Conservation (phyloP, 2,329 filamentous ascomycete species). For the Cladosporium sp. region DNA sequence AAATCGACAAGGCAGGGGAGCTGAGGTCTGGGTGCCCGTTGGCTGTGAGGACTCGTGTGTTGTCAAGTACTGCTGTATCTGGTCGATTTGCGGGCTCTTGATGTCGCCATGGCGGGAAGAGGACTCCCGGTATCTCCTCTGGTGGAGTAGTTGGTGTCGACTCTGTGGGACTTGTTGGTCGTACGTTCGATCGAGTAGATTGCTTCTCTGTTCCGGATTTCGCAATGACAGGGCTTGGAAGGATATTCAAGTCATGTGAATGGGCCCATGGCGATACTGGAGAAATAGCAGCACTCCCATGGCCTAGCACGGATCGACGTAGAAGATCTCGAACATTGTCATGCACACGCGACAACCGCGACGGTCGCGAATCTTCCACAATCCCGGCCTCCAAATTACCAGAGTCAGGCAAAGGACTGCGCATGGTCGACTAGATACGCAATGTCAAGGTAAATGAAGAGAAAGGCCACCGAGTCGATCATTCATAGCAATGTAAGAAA, state of each 20-base stretch:
- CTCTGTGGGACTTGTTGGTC: slow-evolving; percentile 12
- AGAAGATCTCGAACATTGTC: slow-evolving; percentile 32
- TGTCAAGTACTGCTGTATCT: slow-evolving; percentile 7
- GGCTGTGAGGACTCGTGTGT: slow-evolving; percentile 25
- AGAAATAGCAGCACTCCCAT: slow-evolving; percentile 6
- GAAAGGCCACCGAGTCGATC: neutral
- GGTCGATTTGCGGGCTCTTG: slow-evolving; percentile 17
- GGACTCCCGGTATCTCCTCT: slow-evolving; percentile 14
- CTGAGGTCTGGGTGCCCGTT: slow-evolving; percentile 30
- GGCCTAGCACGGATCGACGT: slow-evolving; percentile 25
- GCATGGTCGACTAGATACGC: neutral
- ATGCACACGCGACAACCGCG: slow-evolving; percentile 27
- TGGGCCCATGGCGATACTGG: neutral
- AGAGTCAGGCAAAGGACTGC: slow-evolving; percentile 13
- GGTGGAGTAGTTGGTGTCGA: slow-evolving; percentile 4
- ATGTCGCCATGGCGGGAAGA: slow-evolving; percentile 21
- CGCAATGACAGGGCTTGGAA: neutral
- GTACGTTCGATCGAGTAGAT: neutral
- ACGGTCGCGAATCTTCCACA: slow-evolving; percentile 26
- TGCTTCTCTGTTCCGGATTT: neutral
- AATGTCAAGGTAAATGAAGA: neutral
- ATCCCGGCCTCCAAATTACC: slow-evolving; percentile 29
- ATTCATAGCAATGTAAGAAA: neutral
- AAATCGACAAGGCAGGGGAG: slow-evolving; percentile 23
- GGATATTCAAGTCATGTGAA: neutral